Evolutionary conservation across 148 eudicot genomes (phyloP).

Genomic region (Nepenthes mirabilis): DNA sequence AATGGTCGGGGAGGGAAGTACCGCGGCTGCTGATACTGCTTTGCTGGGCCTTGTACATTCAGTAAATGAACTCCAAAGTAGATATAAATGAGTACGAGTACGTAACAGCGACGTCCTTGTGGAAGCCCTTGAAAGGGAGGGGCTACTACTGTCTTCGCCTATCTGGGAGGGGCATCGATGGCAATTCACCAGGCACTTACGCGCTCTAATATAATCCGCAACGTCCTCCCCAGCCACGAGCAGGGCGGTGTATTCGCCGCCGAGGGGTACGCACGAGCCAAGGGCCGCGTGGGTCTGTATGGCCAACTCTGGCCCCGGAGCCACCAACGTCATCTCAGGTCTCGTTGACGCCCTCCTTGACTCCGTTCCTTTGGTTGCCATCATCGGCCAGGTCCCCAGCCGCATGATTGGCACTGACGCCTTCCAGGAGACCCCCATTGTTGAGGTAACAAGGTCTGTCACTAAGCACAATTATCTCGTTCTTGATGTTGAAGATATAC

Average conservation of each 20-base stretch:
- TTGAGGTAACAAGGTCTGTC: conserved; percentile 78
- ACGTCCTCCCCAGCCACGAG: conserved; percentile 82
- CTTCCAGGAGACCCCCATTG: conserved; percentile 88
- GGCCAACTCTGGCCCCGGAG: conserved; percentile 94
- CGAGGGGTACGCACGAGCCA: conserved; percentile 74
- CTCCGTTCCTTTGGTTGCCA: conserved; percentile 65
- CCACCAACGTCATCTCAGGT: conserved; percentile 72
- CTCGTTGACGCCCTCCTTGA: conserved; percentile 80
- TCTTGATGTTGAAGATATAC: conserved; percentile 71
- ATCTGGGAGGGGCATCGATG: conserved; percentile 89
- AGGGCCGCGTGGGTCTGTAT: conserved; percentile 75
- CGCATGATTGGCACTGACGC: conserved; percentile 92
- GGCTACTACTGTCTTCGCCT: conserved; percentile 63
- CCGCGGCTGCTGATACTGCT: too few species aligned
- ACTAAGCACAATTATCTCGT: conserved; percentile 89
- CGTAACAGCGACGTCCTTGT: conserved; percentile 75
- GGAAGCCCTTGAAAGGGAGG: conserved; percentile 88
- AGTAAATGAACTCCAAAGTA: too few species aligned
- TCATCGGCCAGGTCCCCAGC: conserved; percentile 80
- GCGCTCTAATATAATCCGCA: conserved; percentile 42
- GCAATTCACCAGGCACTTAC: conserved; percentile 89
- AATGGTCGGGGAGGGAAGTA: too few species aligned
- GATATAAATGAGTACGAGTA: too few species aligned
- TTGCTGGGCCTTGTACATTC: too few species aligned
- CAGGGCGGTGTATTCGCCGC: conserved; percentile 90